A percentile compares a stretch with the other conserved stretches of the same genome.
Evolutionary conservation across 2,329 filamentous ascomycete genomes (phyloP).

Genomic region (Ascochyta koolunga): DNA sequence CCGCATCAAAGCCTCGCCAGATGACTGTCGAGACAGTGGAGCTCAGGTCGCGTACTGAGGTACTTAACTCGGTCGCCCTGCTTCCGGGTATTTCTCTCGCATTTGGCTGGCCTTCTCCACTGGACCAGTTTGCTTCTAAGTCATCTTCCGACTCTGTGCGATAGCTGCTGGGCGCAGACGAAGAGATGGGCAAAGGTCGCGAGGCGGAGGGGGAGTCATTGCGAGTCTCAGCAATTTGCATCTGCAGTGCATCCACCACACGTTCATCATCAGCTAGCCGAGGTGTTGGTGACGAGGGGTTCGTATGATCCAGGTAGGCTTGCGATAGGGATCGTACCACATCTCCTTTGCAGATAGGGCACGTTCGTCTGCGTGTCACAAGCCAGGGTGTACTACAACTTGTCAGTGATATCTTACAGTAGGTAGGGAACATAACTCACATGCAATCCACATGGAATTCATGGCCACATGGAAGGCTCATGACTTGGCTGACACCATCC

Average conservation of each 20-base stretch:
- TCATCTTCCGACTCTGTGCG: conserved; percentile 26
- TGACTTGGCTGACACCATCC: conserved; percentile 90
- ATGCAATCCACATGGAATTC: conserved; percentile 99
- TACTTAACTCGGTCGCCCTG: conserved; percentile 24
- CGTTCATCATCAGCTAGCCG: conserved; percentile 30
- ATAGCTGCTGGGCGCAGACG: conserved; percentile 16
- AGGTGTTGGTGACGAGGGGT: conserved; percentile 29
- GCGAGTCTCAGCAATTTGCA: conserved; percentile 51
- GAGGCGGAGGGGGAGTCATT: conserved; percentile 59
- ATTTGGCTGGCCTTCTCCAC: conserved; percentile 51
- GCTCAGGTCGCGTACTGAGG: conserved; percentile 38
- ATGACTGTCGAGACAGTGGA: conserved; percentile 44
- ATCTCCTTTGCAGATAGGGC: conserved; percentile 97
- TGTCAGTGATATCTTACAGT: conserved; percentile 26
- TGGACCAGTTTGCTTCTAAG: conserved; percentile 44
- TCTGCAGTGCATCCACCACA: conserved; percentile 54
- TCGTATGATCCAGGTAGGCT: conserved; percentile 39
- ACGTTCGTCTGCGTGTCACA: conserved; percentile 93
- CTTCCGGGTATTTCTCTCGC: conserved; percentile 22
- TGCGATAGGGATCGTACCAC: conserved; percentile 67
- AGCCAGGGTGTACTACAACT: conserved; percentile 85
- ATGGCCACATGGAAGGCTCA: conserved; percentile 96
- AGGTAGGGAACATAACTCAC: conserved; percentile 64
- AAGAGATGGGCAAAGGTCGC: conserved; percentile 51
- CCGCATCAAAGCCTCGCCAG: conserved; percentile 44